Base-by-base conservation (phyloP, 1,284 basidiomycete genomes). In the Peniophora sp. region DNA sequence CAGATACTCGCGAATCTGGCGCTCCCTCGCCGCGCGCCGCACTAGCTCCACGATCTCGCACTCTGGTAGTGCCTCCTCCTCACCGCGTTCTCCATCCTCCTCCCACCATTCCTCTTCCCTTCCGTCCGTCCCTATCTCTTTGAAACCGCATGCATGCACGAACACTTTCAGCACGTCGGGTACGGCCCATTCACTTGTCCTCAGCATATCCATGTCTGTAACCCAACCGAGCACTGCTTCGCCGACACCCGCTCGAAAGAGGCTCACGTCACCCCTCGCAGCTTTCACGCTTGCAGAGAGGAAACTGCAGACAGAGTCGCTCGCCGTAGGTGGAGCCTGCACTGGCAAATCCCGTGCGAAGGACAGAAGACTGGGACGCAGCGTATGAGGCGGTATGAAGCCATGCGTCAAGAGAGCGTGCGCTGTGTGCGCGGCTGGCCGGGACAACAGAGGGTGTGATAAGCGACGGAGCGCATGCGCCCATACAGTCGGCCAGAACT, bases 171-270 rank as follows among this genome's bases (percentile, higher is more conserved):
- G 62, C 8, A 88, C 62, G 60, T 93, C 90, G 23, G 69, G 64
- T 18, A 81, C 67, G 1, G 76, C 74, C 54, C 80, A 73, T 12
- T 79, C 64, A 3, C 78, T 69, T 56, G 78, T 68, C 39, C 27
- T 32, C 5, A 32, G 27, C 27, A 32, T 32, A 5, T 32, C 27
- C 27, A 32, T 12, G 52, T 85, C 82, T n/a, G 78, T 68, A 20
- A 96, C 68, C 93, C 95, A 97, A 35, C 72, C 76, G 15, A 94
- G 62, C 0, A 90, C 83, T 61, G 91, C 90, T 59, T 92, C 89
- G 61, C 92, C 88, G 14, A 96, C 70, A 34, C 84, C 82, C 73
- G 89, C 79, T 3, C 84, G 77, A 63, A 91, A 91, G 8, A 96
- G 68, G 17, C 85, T 77, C 43, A 87, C 83, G 60, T 97, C 92